Conservation (phyloP, 2,329 filamentous ascomycete species). For the Sphaerulina populicola region DNA sequence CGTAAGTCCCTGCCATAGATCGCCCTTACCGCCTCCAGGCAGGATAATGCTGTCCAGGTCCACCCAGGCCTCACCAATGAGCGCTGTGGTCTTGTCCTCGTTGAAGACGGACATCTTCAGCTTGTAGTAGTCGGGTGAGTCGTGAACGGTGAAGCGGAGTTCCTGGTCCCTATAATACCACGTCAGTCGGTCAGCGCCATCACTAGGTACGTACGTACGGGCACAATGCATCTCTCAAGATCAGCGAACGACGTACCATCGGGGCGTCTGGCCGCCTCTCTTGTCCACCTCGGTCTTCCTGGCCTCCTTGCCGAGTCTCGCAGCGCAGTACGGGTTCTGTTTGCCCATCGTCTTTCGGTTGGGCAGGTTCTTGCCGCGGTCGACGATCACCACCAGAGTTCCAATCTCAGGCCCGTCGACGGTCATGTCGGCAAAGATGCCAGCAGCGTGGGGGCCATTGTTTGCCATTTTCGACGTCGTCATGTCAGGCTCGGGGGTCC, state of each 20-base stretch:
- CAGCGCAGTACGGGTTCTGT: constrained; percentile 95
- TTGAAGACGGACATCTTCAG: constrained; percentile 95
- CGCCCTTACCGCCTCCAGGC: constrained; percentile 81
- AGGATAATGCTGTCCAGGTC: constrained; percentile 73
- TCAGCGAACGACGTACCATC: constrained; percentile 59
- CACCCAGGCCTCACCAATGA: constrained; percentile 92
- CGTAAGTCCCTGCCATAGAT: constrained; percentile 80
- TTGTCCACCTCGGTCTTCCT: constrained; percentile 95
- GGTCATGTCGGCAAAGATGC: constrained; percentile 89
- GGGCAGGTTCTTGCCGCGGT: constrained; percentile 92
- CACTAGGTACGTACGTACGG: too few species aligned
- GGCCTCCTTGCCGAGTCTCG: constrained; percentile 86
- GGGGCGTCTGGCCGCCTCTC: constrained; percentile 87
- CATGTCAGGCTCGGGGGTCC: constrained; percentile 2
- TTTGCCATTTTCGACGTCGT: constrained; percentile 17
- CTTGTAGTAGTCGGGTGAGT: constrained; percentile 91
- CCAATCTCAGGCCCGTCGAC: constrained; percentile 90
- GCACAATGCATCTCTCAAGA: too few species aligned
- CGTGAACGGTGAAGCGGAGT: constrained; percentile 88
- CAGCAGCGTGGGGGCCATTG: constrained; percentile 69
- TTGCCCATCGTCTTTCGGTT: constrained; percentile 97
- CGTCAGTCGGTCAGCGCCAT: neutral
- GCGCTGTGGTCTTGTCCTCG: constrained; percentile 93
- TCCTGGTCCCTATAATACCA: constrained; percentile 74
- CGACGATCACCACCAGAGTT: constrained; percentile 82